These are phyloP conservation scores for Limonium bicolor DNA, from an alignment of 148 eudicot genomes.

Conservation along the genomic window DNA sequence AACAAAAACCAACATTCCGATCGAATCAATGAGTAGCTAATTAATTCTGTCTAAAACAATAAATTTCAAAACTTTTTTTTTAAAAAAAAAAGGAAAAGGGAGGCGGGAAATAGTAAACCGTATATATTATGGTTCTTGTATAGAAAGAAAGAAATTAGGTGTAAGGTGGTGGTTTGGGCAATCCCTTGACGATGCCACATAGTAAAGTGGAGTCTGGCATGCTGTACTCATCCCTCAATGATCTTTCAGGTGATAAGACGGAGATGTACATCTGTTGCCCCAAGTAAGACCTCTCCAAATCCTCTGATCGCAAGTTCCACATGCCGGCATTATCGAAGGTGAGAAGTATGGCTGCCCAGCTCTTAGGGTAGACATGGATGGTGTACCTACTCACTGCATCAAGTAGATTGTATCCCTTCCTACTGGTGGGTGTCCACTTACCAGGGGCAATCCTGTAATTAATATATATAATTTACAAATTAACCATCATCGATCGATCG, in stretches of 20 bases:
- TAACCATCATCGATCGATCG: no score
- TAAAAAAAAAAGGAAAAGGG: no score
- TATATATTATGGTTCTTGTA: no score
- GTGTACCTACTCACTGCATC: conserved; percentile 41
- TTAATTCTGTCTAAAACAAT: no score
- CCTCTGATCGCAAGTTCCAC: conserved; percentile 39
- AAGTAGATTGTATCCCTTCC: conserved; percentile 38
- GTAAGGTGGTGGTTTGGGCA: conserved; percentile 36
- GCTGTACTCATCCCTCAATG: conserved; percentile 35
- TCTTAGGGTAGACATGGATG: conserved; percentile 41
- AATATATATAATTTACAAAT: not conserved
- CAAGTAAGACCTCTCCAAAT: conserved; percentile 26
- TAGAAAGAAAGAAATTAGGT: no score
- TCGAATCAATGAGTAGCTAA: no score
- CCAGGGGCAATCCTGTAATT: conserved; percentile 28
- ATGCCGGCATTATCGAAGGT: conserved; percentile 48
- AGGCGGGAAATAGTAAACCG: no score
- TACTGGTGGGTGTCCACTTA: conserved; percentile 31
- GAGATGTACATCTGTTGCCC: conserved; percentile 51
- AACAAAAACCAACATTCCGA: no score
- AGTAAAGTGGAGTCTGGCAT: conserved; percentile 16
- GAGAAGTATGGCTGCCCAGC: conserved; percentile 43
- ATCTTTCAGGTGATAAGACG: conserved; percentile 19
- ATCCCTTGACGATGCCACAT: conserved; percentile 31
- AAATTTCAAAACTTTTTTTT: no score